Percentiles rank a stretch among this genome's conserved stretches.
Conservation (phyloP, 2,329 filamentous ascomycete species). For the Diplocarpon mali region DNA sequence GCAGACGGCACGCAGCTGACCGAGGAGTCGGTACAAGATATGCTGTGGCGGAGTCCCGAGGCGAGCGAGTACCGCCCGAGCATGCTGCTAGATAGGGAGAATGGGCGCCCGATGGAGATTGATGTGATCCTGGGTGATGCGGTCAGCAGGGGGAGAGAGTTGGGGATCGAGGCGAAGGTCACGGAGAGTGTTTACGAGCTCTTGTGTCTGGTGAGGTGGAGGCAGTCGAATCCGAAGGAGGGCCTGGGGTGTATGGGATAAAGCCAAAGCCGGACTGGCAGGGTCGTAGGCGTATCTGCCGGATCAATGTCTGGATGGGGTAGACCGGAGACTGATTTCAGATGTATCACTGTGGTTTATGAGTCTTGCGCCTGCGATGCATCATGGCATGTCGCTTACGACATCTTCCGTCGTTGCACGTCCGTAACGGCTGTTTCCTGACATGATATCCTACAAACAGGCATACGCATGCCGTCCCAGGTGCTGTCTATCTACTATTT, state of each 20-base stretch:
- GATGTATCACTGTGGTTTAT: too few species aligned
- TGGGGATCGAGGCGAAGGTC: slow-evolving; percentile 38
- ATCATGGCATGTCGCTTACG: too few species aligned
- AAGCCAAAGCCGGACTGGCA: too few species aligned
- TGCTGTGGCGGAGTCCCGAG: slow-evolving; percentile 8
- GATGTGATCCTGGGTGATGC: slow-evolving; percentile 44
- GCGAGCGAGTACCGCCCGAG: slow-evolving; percentile 21
- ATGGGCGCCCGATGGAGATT: slow-evolving; percentile 39
- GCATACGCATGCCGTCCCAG: too few species aligned
- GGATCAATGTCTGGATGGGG: too few species aligned
- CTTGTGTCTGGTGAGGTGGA: slow-evolving; percentile 37
- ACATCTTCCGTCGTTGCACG: too few species aligned
- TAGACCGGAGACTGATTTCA: too few species aligned
- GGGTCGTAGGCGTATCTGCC: too few species aligned
- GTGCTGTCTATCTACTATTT: too few species aligned
- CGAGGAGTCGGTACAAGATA: slow-evolving; percentile 11
- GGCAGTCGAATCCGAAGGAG: slow-evolving; percentile 11
- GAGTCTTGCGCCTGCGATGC: too few species aligned
- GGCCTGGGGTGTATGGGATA: not conserved
- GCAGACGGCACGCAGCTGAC: slow-evolving; percentile 16
- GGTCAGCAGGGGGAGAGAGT: slow-evolving; percentile 35
- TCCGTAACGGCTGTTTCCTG: too few species aligned
- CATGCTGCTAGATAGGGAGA: slow-evolving; percentile 41
- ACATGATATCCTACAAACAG: too few species aligned
- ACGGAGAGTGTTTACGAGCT: slow-evolving; percentile 41